Evolutionary conservation across 306 rosid genomes (phyloP).

Genomic region (Vigna trinervia): DNA sequence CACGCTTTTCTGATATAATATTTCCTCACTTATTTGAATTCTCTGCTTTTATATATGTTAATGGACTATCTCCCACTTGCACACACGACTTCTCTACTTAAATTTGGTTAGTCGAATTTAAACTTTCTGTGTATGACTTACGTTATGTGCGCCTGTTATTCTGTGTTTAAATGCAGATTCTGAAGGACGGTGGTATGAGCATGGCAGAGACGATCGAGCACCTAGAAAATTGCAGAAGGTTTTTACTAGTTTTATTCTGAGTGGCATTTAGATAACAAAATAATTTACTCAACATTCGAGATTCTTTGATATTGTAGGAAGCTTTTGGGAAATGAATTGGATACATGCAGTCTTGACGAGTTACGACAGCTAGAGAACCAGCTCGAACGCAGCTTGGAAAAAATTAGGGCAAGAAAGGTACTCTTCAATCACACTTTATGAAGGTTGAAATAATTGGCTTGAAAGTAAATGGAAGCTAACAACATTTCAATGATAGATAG

Average conservation of each 20-base stretch:
- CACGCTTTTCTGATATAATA: not conserved
- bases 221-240: constrained; percentile 73
- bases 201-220: constrained; percentile 65
- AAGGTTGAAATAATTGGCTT: not conserved
- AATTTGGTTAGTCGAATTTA: too few species aligned
- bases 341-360: constrained; percentile 65
- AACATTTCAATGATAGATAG: not conserved
- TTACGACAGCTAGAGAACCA: constrained; percentile 69
- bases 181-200: constrained; percentile 52
- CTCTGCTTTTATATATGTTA: not conserved
- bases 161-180: constrained; percentile 49
- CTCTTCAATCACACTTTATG: not conserved
- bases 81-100: not conserved
- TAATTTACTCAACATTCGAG: constrained; percentile 8
- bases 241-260: constrained; percentile 17
- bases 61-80: not conserved
- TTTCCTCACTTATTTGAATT: not conserved
- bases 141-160: too few species aligned
- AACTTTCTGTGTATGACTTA: not conserved
- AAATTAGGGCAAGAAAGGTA: constrained; percentile 88
- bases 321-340: constrained; percentile 80
- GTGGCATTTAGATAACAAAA: constrained; percentile 16
- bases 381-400: constrained; percentile 72
- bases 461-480: not conserved
- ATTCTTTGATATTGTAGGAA: constrained; percentile 55